phyloP scores from a whole-genome alignment of 2,329 filamentous ascomycete species.

The Acrodontium crateriforme region DNA sequence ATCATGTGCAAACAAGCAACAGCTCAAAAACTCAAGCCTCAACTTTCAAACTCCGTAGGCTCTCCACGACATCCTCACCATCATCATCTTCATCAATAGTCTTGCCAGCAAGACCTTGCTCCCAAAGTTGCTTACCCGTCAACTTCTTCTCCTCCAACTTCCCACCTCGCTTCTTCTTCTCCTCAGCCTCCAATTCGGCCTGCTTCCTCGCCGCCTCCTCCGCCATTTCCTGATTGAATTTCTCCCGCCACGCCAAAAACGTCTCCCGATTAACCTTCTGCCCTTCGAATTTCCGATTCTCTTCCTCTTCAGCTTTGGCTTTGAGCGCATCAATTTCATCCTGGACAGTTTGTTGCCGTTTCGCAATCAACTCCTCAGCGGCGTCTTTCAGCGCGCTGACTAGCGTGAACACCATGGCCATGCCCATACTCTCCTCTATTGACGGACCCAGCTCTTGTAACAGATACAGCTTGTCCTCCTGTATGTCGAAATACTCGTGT shows the following conservation, averaged over 20 bases:
- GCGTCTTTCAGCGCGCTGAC: conserved; percentile 77
- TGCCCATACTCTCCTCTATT: conserved; percentile 85
- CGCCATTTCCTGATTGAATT: conserved; percentile 67
- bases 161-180: conserved; percentile 35
- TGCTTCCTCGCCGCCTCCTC: conserved; percentile 45
- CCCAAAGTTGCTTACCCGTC: conserved; percentile 42
- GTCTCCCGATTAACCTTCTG: conserved; percentile 75
- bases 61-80: conserved; percentile 44
- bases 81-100: conserved; percentile 54
- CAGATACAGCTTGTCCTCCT: conserved; percentile 63
- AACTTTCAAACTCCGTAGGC: conserved; percentile 59
- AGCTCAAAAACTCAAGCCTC: too few species aligned
- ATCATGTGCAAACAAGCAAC: too few species aligned
- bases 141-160: conserved; percentile 71
- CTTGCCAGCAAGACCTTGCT: conserved; percentile 44
- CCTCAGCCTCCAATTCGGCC: conserved; percentile 58
- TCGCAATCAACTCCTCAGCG: conserved; percentile 70
- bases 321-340: conserved; percentile 39
- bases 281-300: conserved; percentile 94
- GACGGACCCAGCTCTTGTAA: conserved; percentile 58
- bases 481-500: conserved; percentile 63
- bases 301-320: conserved; percentile 63
- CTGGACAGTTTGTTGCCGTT: conserved; percentile 53
- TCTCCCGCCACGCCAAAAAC: conserved; percentile 70
- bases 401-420: conserved; percentile 94